A percentile compares a stretch with the other conserved stretches of the same genome.
phyloP scores from a whole-genome alignment of 2,329 filamentous ascomycete genomes.

The Orbilia brochopaga region DNA sequence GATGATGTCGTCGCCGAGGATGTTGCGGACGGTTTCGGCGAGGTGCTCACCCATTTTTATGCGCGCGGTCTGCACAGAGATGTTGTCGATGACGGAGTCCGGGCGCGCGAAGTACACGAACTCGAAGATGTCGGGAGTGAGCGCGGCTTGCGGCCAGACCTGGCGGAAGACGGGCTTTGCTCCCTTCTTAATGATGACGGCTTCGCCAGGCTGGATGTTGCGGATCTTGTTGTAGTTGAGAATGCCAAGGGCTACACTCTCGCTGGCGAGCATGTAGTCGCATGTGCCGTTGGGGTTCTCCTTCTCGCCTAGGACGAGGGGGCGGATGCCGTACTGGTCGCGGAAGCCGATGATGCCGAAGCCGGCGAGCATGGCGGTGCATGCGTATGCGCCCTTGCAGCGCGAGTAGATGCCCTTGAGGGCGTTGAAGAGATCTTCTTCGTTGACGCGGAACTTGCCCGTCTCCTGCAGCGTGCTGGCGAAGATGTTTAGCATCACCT shows the following conservation, averaged over 20 bases:
- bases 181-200: constrained; percentile 78
- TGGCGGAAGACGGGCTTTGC: constrained; percentile 75
- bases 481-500: constrained; percentile 87
- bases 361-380: constrained; percentile 81
- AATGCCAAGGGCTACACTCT: constrained; percentile 81
- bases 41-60: constrained; percentile 86
- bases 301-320: constrained; percentile 77
- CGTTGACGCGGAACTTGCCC: constrained; percentile 79
- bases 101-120: constrained; percentile 86
- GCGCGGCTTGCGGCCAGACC: constrained; percentile 70
- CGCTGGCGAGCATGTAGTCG: constrained; percentile 91
- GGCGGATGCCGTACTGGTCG: constrained; percentile 81
- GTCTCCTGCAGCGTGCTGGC: constrained; percentile 81
- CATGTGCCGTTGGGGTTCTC: constrained; percentile 69
- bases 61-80: constrained; percentile 81
- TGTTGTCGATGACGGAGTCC: constrained; percentile 83
- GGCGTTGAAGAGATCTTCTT: constrained; percentile 75
- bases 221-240: constrained; percentile 77
- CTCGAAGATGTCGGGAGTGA: constrained; percentile 86
- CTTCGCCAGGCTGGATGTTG: constrained; percentile 82
- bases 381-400: constrained; percentile 78
- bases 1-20: constrained; percentile 72
- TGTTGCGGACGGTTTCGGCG: constrained; percentile 72
- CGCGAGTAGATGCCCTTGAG: constrained; percentile 74
- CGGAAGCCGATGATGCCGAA: constrained; percentile 81